A percentile compares a stretch with the other conserved stretches of the same genome.
phyloP scores from a whole-genome alignment of 73 alveolate genomes.

The Vitrella brassicaformis region DNA sequence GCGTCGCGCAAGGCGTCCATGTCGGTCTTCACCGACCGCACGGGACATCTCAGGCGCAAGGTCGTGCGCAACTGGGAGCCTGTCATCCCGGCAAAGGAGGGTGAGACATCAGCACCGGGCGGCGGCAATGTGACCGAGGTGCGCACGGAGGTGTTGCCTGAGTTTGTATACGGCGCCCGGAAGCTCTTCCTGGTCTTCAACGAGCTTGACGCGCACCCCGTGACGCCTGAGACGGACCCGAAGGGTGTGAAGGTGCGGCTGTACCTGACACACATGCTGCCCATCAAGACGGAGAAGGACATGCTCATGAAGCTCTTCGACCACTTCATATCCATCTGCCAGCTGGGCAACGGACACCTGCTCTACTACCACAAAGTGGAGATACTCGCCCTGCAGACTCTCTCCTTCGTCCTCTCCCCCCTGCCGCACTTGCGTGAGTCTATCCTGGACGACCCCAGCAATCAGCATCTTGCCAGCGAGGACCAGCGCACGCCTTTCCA shows the following conservation, averaged over 20 bases:
- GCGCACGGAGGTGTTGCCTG: no score
- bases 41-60: constrained; percentile 14
- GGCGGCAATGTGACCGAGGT: no score
- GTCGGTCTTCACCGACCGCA: constrained; percentile 13
- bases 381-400: constrained; percentile 11
- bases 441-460: constrained; percentile 17
- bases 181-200: constrained; percentile 8
- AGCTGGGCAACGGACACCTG: constrained; percentile 23
- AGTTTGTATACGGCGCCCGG: constrained; percentile 19
- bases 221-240: constrained; percentile 16
- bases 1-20: constrained; percentile 22
- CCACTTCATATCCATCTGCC: constrained; percentile 12
- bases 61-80: constrained; percentile 14
- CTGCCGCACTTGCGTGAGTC: constrained; percentile 16
- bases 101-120: no score
- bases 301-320: constrained; percentile 10
- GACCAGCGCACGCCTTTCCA: constrained; percentile 8
- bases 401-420: constrained; percentile 9
- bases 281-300: constrained; percentile 12
- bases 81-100: constrained; percentile 1
- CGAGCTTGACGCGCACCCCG: constrained; percentile 13
- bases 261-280: constrained; percentile 13
- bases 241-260: constrained; percentile 12
- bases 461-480: background rate
- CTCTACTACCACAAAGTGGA: constrained; percentile 23